Evolutionary conservation across 2,329 filamentous ascomycete species (phyloP), one percentile per base, ranked within the genome.

Genomic region (Xylaria hypoxylon): DNA sequence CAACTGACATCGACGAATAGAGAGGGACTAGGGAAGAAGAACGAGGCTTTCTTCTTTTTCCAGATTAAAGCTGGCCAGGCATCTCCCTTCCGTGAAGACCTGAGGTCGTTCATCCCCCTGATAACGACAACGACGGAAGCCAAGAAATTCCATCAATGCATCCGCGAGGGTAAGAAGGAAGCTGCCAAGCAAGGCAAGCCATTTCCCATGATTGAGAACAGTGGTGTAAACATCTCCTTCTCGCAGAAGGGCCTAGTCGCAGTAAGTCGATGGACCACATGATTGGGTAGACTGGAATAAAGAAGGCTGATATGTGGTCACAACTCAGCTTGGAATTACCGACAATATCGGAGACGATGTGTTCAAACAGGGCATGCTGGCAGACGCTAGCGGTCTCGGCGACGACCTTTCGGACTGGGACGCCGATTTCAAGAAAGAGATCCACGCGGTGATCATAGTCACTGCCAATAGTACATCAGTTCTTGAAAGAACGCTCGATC

Each of bases 361-460:
- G n/a, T 80, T 79, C 67, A 71, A 75, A 42, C 67, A 69, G 5
- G 79, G 78, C n/a, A 80, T 79, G 77, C 69, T 76, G 11, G 60
- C 65, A 1, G 74, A 73, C 44, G 78, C 77, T 6, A 56, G 70
- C 8, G 64, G 68, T 11, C 78, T 80, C 0, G 70, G 75, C 24
- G 76, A 79, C 31, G 67, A 73, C 44, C 59, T 63, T 40, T 72
- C 64, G 13, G 70, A 71, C 31, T 79, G 77, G 77, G 68, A 74
- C 58, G 72, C 70, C 1, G 70, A 72, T 15, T 78, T 78, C 67
- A 74, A 77, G 65, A 61, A 78, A 47, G 72, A 76, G 2, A 75
- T 81, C 44, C 76, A 81, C 53, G 78, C 78, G 8, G 71, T 81
- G 15, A 71, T 81, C 22, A 62, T 78, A 1, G 71, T 80, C 8